Evolutionary conservation across 78 protist species (phyloP).

Genomic region (Acrasis kona): DNA sequence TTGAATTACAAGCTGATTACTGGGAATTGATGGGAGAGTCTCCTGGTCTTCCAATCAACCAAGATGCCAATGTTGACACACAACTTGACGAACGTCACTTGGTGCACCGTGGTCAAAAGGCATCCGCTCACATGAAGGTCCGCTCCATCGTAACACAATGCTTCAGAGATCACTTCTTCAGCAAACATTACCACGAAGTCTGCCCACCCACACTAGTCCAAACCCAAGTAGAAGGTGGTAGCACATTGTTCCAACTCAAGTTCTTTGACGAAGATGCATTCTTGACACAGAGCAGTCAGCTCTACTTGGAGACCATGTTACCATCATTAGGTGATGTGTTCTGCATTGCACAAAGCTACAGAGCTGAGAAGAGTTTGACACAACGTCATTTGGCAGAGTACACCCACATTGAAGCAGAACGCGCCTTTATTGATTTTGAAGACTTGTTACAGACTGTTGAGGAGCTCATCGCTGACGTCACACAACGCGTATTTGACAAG

Average conservation of each 20-base stretch:
- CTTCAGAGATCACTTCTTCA: constrained; percentile 75
- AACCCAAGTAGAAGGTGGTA: constrained; percentile 89
- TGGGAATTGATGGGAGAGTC: background rate
- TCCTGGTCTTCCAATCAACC: constrained; percentile 32
- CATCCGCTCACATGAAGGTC: constrained; percentile 48
- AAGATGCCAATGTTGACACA: constrained; percentile 40
- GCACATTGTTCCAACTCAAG: constrained; percentile 69
- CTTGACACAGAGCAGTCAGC: constrained; percentile 93
- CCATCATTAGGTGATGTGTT: constrained; percentile 79
- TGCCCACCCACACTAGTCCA: constrained; percentile 92
- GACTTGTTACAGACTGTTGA: constrained; percentile 76
- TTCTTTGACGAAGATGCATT: constrained; percentile 80
- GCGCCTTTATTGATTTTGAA: constrained; percentile 80
- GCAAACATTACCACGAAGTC: constrained; percentile 63
- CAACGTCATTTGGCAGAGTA: constrained; percentile 90
- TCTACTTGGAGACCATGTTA: constrained; percentile 81
- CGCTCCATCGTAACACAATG: constrained; percentile 33
- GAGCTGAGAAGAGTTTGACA: constrained; percentile 86
- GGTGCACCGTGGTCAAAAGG: constrained; percentile 56
- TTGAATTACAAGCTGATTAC: constrained; percentile 63
- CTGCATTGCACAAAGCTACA: constrained; percentile 78
- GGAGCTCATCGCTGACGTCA: constrained; percentile 57
- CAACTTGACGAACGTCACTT: constrained; percentile 79
- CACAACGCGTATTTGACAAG: constrained; percentile 21
- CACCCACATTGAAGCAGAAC: constrained; percentile 81